Base-by-base conservation (phyloP, 2,329 filamentous ascomycete genomes). In the Plenodomus biglobosus region DNA sequence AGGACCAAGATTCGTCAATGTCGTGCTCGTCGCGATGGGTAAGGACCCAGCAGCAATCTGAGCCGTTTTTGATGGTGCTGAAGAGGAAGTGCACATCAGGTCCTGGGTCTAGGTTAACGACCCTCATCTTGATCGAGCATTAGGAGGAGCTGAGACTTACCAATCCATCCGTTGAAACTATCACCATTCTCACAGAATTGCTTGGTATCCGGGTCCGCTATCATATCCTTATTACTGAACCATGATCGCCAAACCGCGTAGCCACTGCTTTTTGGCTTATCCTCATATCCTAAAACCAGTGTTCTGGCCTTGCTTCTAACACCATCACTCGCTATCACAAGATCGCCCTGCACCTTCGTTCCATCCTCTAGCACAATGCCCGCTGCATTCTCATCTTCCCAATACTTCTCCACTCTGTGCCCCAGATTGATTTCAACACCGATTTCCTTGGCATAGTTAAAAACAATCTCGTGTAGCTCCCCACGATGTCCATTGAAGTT, bases 401-500 rank as follows among this genome's bases (percentile, higher is more conserved):
- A 80, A 55, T 84, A 85, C 44, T 79, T 73, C 42, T 73, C 66
- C 1, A 84, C 79, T 10, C 68, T 70, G 16, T 78, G 73, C 3
- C 77, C 78, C 2, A 85, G 71, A 44, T 81, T 75, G 24, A 85
- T 82, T 0, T 80, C 76, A 39, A 85, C 82, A 0, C 74, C 73
- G 8, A 84, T 67, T 41, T 83, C 75, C 32, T 73, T 74, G 0
- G 80, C 81, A 54, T 84, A 80, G 30, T 81, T 77, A 49, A 83
- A 84, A 3, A 85, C 75, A 10, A 84, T 76, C 42, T 79, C 72
- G 52, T 85, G 82, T 45, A 85, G 71, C 66, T 85, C 82, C 15
- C 82, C 82, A 17, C 82, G 68, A 55, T 85, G 82, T 0, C 82
- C 82, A 42, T 85, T 84, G 59, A 84, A 80, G 8, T 80, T 76